Evolutionary conservation across 805 yeast genomes (phyloP), one percentile per base, ranked within the genome.

Genomic region (Sugiyamaella smithiae): DNA sequence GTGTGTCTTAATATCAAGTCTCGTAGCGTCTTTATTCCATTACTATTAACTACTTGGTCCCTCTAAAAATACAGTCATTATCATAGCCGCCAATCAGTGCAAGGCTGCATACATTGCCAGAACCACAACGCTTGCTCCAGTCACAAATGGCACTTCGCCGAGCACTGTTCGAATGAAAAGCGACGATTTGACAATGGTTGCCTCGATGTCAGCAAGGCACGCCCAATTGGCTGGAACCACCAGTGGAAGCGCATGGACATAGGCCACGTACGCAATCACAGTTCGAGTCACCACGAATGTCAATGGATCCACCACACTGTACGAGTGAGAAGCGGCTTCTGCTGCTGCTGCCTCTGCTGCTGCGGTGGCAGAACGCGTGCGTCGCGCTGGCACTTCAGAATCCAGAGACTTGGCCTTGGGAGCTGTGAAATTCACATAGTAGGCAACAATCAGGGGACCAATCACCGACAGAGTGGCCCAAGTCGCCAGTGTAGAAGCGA

Each of bases 261-360:
- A 38, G 61, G 53, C 26, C 37, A 59, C 17, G 31, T 69, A 72
- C 53, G 70, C 68, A 22, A 73, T 52, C 52, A 78, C 57, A 25
- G 74, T 61, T 61, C 79, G 78, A 45, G 70, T 52, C 56, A 80
- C 63, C 49, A 75, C 75, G 62, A 76, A 79, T 43, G 73, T 66
- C 53, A 80, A 71, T 36, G 85, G 84, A 62, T 81, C 86, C 62
- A 62, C 72, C 43, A 59, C 64, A 61, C 67, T 43, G 20, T 40
- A 48, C 32, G 38, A 29, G 38, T 48, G 45, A 14, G 38, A 26
- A 43, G 31, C 49, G 37, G 40, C 46, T 45, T 52, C 38, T 46
- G 48, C 52, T 16, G 38, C 38, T 19, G 38, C 38, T 35, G 38
- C 38, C 19, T 14, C 19, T 29, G 48, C 49, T 9, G 47, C 45